These are phyloP conservation scores for Inga laurina DNA, from an alignment of 306 rosid genomes.

Conservation along the genomic window DNA sequence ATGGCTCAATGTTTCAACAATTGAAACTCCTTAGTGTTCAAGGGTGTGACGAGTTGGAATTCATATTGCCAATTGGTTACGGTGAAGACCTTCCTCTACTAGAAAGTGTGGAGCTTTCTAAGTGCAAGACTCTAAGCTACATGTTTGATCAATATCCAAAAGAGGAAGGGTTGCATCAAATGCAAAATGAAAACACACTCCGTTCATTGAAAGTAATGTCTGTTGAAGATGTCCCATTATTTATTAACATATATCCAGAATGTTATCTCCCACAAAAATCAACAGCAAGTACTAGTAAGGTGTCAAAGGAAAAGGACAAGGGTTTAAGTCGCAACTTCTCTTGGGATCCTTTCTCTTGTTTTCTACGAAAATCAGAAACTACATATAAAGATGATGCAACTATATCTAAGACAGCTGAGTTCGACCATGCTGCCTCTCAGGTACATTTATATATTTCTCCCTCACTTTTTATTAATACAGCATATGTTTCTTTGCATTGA, in stretches of 20 bases:
- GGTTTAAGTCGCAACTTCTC: neutral
- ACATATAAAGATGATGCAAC: no score
- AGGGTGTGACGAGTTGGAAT: neutral
- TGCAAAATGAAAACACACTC: neutral
- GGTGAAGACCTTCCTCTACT: slow-evolving; percentile 24
- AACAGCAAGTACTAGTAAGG: no score
- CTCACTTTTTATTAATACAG: neutral
- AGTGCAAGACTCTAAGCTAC: neutral
- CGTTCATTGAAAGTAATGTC: neutral
- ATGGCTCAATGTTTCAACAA: slow-evolving; percentile 19
- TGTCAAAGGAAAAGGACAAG: neutral
- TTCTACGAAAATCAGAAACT: neutral
- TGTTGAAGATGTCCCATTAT: neutral
- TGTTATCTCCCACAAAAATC: neutral
- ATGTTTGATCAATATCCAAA: slow-evolving; percentile 16
- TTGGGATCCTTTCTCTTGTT: neutral
- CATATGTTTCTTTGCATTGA: neutral
- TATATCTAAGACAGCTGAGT: neutral
- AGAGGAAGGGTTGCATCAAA: neutral
- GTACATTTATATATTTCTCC: neutral
- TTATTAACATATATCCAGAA: neutral
- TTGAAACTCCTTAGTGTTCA: slow-evolving; percentile 12
- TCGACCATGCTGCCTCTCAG: neutral
- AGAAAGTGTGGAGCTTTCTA: neutral
- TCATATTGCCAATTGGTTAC: slow-evolving; percentile 24